These are phyloP conservation scores for Lodderomyces beijingensis DNA, from an alignment of 1,139 yeast genomes.

Conservation along the genomic window DNA sequence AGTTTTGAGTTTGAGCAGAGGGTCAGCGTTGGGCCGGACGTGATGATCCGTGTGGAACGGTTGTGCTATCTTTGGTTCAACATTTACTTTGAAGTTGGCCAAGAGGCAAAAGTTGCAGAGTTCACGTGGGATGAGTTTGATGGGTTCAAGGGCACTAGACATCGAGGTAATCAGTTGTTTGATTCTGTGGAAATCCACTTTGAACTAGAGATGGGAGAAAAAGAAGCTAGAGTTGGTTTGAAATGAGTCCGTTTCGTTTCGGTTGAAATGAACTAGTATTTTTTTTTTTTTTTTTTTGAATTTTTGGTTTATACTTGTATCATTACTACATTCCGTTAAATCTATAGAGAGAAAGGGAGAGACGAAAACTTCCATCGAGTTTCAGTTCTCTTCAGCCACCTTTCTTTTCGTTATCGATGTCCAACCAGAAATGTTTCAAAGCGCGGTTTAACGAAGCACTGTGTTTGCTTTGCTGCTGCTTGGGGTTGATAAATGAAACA, in stretches of 20 bases:
- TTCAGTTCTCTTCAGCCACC: constrained; percentile 55
- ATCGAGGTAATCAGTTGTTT: constrained; percentile 52
- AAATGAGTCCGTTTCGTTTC: too few relatives aligned
- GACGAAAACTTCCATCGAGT: too few relatives aligned
- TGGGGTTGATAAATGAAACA: constrained; percentile 17
- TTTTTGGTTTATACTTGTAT: too few relatives aligned
- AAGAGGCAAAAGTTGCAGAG: neutral
- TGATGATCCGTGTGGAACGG: constrained; percentile 9
- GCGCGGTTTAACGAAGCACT: constrained; percentile 47
- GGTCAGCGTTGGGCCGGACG: constrained; percentile 6
- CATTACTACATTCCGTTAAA: too few relatives aligned
- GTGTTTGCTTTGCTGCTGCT: constrained; percentile 26
- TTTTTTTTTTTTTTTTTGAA: too few relatives aligned
- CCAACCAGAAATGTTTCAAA: constrained; percentile 55
- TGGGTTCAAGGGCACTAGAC: constrained; percentile 60
- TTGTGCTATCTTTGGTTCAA: constrained; percentile 15
- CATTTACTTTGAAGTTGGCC: constrained; percentile 9
- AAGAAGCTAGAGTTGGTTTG: too few relatives aligned
- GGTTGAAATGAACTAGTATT: too few relatives aligned
- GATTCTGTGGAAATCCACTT: constrained; percentile 40
- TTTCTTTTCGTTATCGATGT: constrained; percentile 45
- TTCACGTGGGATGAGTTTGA: constrained; percentile 59
- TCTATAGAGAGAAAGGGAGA: too few relatives aligned
- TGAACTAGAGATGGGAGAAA: too few relatives aligned
- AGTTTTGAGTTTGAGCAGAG: neutral